phyloP scores from a whole-genome alignment of 106 monocot genomes.

The Acanthochlamys bracteata region DNA sequence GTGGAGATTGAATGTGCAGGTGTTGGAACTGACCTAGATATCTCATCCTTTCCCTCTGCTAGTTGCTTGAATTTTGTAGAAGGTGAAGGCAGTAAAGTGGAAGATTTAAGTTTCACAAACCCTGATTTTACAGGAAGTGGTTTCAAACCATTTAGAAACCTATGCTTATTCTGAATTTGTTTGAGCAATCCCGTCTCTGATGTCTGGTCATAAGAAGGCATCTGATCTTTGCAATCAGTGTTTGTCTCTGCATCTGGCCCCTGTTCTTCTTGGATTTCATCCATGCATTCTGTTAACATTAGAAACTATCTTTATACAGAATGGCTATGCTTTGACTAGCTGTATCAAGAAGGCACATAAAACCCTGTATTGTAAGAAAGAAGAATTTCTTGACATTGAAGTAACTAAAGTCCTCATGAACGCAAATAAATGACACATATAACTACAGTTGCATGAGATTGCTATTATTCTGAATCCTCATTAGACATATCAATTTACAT shows the following conservation, averaged over 20 bases:
- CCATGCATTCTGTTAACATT: conserved; percentile 20
- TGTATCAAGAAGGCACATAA: background rate
- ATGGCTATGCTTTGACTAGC: conserved; percentile 3
- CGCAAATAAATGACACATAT: background rate
- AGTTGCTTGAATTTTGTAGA: conserved; percentile 54
- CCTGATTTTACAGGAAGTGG: conserved; percentile 14
- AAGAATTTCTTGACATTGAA: background rate
- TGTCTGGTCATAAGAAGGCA: conserved; percentile 15
- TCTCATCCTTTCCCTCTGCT: conserved; percentile 48
- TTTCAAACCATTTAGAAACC: conserved; percentile 13
- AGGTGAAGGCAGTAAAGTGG: conserved; percentile 29
- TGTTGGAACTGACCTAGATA: conserved; percentile 51
- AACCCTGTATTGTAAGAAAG: background rate
- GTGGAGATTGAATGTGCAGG: conserved; percentile 18
- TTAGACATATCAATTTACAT: too few species aligned
- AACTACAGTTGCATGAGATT: too few species aligned
- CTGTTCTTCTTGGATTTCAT: conserved; percentile 48
- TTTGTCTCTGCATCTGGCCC: conserved; percentile 7
- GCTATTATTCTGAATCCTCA: too few species aligned
- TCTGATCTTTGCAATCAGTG: conserved; percentile 13
- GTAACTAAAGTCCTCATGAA: background rate
- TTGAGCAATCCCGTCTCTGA: conserved; percentile 26
- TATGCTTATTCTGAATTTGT: conserved; percentile 19
- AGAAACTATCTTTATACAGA: conserved; percentile 32
- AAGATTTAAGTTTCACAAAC: conserved; percentile 28